Evolutionary conservation across 495 filamentous ascomycete species (phyloP), one percentile per base, ranked within the genome.

Genomic region (Aspergillus affinis): DNA sequence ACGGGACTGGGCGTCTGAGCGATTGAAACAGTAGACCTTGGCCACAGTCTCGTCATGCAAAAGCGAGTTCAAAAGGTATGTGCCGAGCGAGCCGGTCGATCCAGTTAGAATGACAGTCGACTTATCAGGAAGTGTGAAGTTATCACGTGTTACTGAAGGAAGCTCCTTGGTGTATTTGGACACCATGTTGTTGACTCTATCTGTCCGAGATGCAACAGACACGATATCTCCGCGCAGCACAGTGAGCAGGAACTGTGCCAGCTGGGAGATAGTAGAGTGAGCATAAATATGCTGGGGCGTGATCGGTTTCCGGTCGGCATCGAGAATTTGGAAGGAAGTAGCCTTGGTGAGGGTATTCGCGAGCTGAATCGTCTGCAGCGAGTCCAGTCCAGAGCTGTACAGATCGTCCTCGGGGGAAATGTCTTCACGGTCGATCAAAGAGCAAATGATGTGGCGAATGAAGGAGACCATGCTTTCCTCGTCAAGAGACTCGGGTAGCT

Each of bases 21-120:
- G 78, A 66, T 87, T 87, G 56, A 87, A 71, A 59, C 83, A 87
- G 62, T 80, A 73, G 45, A 87, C 69, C 58, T 80, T 79, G 48
- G 68, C 61, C 12, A 87, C 75, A 6, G 57, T 54, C 1, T 50
- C 12, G 52, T 59, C 52, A 0, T 75, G 69, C 0, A 75, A 54
- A 17, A 84, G 72, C 4, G 68, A 44, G 58, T 81, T 74, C 2
- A 88, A 68, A 58, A 87, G 69, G 64, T 86, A 84, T 2, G 77
- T 81, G 5, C 86, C 85, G 7, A 89, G 61, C n/a, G 76, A 75
- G 21, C 84, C 85, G 1, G 85, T 87, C 0, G 80, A 78, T 32
- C 85, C 84, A 0, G 84, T 88, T 13, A 88, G 69, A 19, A 87
- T 57, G 0, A 77, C 61, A 5, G 62, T 67, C 29, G 63, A 61